These are phyloP conservation scores for Zelonia costaricensis DNA, from an alignment of 208 protist species.

Conservation along the genomic window DNA sequence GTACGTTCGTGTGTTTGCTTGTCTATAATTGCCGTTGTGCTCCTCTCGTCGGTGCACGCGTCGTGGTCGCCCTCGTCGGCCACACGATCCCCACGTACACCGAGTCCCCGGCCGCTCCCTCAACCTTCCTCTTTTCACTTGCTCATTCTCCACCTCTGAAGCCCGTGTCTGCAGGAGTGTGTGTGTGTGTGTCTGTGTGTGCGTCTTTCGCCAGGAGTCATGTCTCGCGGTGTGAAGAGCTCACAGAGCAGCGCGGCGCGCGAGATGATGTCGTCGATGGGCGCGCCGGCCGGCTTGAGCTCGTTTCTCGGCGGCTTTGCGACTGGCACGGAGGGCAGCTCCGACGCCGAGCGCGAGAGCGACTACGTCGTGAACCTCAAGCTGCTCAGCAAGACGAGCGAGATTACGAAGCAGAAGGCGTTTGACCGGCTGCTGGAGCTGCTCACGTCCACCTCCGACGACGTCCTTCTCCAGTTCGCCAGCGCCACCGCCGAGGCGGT, in stretches of 20 bases:
- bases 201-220: neutral
- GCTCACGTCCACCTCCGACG: slow-evolving; percentile 19
- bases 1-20: neutral
- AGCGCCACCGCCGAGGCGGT: slow-evolving; percentile 57
- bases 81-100: no score
- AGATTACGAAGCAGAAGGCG: slow-evolving; percentile 87
- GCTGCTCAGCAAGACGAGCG: slow-evolving; percentile 78
- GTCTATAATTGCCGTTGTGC: neutral
- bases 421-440: slow-evolving; percentile 52
- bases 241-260: slow-evolving; percentile 71
- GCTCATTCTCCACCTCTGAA: neutral
- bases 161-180: neutral
- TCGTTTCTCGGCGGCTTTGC: slow-evolving; percentile 74
- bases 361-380: slow-evolving; percentile 66
- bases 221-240: slow-evolving; percentile 38
- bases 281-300: slow-evolving; percentile 51
- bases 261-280: slow-evolving; percentile 45
- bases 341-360: slow-evolving; percentile 33
- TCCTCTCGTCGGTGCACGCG: no score
- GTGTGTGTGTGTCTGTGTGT: neutral
- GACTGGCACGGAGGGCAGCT: slow-evolving; percentile 19
- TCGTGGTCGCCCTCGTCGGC: no score
- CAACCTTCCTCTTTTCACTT: neutral
- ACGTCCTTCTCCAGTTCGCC: slow-evolving; percentile 50
- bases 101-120: no score